Percentiles rank a stretch among this genome's conserved stretches.
phyloP scores from a whole-genome alignment of 805 yeast species.

The Zygosaccharomyces kombuchaensis region DNA sequence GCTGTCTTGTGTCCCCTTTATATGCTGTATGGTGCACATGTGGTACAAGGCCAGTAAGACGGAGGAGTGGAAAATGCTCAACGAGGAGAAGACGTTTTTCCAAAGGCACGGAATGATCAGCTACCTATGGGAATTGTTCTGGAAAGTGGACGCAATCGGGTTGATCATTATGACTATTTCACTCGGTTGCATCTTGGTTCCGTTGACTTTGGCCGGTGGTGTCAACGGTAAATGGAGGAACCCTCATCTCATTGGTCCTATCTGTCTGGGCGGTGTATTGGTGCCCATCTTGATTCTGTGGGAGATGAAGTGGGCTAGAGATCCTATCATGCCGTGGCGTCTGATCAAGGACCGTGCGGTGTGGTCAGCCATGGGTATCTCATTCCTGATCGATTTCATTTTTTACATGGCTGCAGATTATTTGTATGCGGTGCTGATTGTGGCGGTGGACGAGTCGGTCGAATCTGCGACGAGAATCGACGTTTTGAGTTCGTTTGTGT shows the following conservation, averaged over 20 bases:
- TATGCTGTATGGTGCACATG: slow-evolving; percentile 54
- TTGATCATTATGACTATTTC: slow-evolving; percentile 49
- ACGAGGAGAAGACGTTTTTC: slow-evolving; percentile 38
- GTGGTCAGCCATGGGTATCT: slow-evolving; percentile 63
- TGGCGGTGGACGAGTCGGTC: slow-evolving; percentile 55
- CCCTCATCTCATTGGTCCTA: slow-evolving; percentile 62
- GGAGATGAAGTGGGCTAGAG: slow-evolving; percentile 52
- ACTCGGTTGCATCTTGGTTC: slow-evolving; percentile 63
- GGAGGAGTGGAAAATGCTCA: slow-evolving; percentile 45
- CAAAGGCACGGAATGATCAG: slow-evolving; percentile 37
- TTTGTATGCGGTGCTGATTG: slow-evolving; percentile 60
- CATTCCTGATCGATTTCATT: slow-evolving; percentile 53
- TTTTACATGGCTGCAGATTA: slow-evolving; percentile 69
- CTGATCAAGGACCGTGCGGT: slow-evolving; percentile 66
- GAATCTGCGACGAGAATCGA: slow-evolving; percentile 63
- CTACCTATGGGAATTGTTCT: slow-evolving; percentile 42
- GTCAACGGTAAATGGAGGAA: slow-evolving; percentile 48
- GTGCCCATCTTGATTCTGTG: slow-evolving; percentile 57
- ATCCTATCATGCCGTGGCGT: slow-evolving; percentile 60
- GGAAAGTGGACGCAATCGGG: slow-evolving; percentile 67
- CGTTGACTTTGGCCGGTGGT: slow-evolving; percentile 76
- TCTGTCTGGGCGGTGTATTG: slow-evolving; percentile 60
- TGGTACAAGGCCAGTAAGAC: slow-evolving; percentile 47
- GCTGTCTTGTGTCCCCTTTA: slow-evolving; percentile 55
- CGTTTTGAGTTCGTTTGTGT: slow-evolving; percentile 58